A percentile compares a stretch with the other conserved stretches of the same genome.
phyloP scores from a whole-genome alignment of 192 early-diverging fungal species.

The Haplosporangium gracile region DNA sequence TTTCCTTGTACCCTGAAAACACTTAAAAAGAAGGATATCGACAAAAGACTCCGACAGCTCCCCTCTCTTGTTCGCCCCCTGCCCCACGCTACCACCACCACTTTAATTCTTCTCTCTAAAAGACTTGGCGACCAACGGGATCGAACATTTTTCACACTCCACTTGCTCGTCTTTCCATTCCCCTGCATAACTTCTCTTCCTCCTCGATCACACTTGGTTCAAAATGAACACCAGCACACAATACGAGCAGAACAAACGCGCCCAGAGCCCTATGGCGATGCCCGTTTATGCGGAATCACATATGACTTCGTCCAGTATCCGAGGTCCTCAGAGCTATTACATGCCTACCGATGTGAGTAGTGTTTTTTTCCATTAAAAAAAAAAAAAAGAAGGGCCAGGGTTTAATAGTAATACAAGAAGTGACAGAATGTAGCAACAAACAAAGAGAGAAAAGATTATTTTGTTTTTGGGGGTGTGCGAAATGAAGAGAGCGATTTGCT shows the following conservation, averaged over 20 bases:
- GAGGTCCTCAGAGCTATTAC: slow-evolving; percentile 2
- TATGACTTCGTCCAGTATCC: neutral
- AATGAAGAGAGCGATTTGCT: neutral
- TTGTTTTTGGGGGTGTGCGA: neutral
- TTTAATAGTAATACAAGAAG: too few species aligned
- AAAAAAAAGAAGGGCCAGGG: neutral
- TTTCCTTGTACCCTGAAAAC: neutral
- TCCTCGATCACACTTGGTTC: neutral
- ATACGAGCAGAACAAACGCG: neutral
- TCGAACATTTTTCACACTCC: slow-evolving; percentile 1
- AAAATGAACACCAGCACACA: slow-evolving; percentile 28
- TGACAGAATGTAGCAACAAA: too few species aligned
- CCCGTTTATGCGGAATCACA: slow-evolving; percentile 10
- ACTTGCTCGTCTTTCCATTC: neutral
- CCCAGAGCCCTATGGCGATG: slow-evolving; percentile 20
- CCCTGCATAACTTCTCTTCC: neutral
- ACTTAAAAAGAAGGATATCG: neutral
- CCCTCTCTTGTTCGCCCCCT: neutral
- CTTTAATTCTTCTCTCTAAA: neutral
- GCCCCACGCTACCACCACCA: neutral
- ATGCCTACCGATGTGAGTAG: slow-evolving; percentile 4
- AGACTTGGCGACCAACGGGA: neutral
- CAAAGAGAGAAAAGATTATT: too few species aligned
- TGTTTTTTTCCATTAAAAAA: neutral
- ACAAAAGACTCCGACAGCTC: slow-evolving; percentile 1